These are phyloP conservation scores for Areca catechu DNA, from an alignment of 176 grass and related monocot genomes.

Conservation along the genomic window DNA sequence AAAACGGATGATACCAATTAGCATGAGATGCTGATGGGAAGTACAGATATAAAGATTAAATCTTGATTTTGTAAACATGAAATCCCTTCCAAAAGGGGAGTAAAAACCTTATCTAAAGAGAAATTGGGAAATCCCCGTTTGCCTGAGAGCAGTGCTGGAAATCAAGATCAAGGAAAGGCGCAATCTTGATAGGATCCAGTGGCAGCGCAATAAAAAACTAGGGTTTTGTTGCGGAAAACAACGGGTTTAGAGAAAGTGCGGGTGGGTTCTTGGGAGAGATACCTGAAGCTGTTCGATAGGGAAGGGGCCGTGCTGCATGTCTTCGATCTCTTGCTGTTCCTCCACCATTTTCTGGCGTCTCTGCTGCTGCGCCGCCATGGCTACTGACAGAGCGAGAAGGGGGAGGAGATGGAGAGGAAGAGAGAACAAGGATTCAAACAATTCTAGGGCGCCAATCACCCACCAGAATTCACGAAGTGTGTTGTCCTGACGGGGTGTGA, in stretches of 20 bases:
- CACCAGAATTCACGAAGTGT: background rate
- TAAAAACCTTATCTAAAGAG: too few relatives aligned
- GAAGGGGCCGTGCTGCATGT: constrained; percentile 70
- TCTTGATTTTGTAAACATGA: background rate
- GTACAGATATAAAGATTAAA: background rate
- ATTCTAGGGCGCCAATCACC: constrained; percentile 18
- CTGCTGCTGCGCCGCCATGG: constrained; percentile 52
- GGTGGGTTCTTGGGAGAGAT: background rate
- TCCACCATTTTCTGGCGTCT: constrained; percentile 28
- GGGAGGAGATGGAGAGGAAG: background rate
- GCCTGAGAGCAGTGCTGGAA: too few relatives aligned
- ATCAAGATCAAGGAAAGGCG: too few relatives aligned
- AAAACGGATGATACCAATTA: background rate
- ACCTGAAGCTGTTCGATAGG: constrained; percentile 82
- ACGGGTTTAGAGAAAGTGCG: too few relatives aligned
- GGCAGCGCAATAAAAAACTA: background rate
- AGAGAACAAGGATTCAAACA: constrained; percentile 10
- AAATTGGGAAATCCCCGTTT: too few relatives aligned
- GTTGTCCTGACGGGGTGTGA: too few relatives aligned
- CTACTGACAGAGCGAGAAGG: background rate
- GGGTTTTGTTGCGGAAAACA: too few relatives aligned
- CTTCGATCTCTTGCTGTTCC: constrained; percentile 43
- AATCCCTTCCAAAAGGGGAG: too few relatives aligned
- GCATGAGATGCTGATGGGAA: background rate
- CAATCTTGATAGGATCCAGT: background rate